Evolutionary conservation across 306 rosid genomes (phyloP).

Genomic region (Rosa chinensis): DNA sequence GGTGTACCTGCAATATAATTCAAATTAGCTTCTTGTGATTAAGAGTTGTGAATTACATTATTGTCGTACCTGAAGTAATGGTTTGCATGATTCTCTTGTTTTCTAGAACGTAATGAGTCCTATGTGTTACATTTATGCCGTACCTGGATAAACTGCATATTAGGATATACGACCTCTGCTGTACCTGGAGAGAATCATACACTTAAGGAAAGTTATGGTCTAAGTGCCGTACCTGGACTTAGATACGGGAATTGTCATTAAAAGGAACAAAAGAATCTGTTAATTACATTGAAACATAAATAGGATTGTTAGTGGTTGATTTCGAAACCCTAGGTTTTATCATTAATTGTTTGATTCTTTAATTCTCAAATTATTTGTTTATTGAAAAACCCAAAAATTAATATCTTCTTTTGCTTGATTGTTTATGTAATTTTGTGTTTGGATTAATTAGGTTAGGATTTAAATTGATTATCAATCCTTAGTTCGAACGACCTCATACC

Average conservation of each 20-base stretch:
- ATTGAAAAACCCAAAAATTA: too few relatives aligned
- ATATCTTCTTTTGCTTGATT: too few relatives aligned
- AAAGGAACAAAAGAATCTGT: not conserved
- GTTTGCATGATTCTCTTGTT: not conserved
- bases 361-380: too few relatives aligned
- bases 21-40: not conserved
- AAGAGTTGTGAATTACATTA: not conserved
- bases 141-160: not conserved
- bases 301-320: not conserved
- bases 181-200: not conserved
- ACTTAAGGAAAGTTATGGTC: not conserved
- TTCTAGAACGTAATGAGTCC: not conserved
- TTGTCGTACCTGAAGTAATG: not conserved
- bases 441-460: too few relatives aligned
- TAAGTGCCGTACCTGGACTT: not conserved
- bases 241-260: not conserved
- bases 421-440: too few relatives aligned
- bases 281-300: not conserved
- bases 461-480: too few relatives aligned
- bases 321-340: not conserved
- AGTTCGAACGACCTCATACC: too few relatives aligned
- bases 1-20: not conserved
- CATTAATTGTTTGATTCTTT: too few relatives aligned
- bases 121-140: not conserved
- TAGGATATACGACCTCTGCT: not conserved